A percentile compares a stretch with the other conserved stretches of the same genome.
phyloP scores from a whole-genome alignment of 176 grass and related monocot genomes.

The bread wheat (Triticum aestivum) region DNA sequence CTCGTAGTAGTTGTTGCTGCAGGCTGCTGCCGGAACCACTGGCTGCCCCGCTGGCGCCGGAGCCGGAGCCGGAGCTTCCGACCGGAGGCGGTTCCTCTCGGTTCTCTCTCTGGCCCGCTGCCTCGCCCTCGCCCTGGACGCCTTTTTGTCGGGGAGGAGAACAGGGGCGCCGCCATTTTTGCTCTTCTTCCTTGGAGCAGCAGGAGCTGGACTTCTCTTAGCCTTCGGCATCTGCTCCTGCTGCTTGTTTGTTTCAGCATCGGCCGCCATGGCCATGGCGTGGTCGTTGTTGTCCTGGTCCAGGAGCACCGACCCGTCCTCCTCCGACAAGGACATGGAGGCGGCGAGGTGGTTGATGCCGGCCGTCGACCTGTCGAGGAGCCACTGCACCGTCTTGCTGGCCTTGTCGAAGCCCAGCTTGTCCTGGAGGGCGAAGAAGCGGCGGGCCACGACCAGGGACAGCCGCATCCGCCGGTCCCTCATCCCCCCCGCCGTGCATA shows the following conservation, averaged over 20 bases:
- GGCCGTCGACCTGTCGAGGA: conserved; percentile 34
- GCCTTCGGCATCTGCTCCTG: neutral
- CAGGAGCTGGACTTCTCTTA: conserved; percentile 1
- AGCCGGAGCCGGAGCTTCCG: neutral
- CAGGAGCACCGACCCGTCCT: conserved; percentile 16
- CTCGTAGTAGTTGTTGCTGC: neutral
- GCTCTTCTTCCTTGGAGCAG: conserved; percentile 14
- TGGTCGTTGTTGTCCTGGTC: neutral
- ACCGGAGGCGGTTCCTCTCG: conserved; percentile 42
- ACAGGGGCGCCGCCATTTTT: neutral
- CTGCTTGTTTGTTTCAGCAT: conserved; percentile 4
- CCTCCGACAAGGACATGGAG: neutral
- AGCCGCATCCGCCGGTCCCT: conserved; percentile 51
- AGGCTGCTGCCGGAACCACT: neutral
- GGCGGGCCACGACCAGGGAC: conserved; percentile 31
- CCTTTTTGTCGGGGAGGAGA: conserved; percentile 26
- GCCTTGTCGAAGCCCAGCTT: conserved; percentile 57
- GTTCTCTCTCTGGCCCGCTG: conserved; percentile 59
- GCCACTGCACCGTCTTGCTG: conserved; percentile 54
- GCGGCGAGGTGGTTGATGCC: conserved; percentile 31
- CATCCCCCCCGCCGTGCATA: conserved; percentile 32
- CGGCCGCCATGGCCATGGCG: neutral
- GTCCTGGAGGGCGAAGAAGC: conserved; percentile 46
- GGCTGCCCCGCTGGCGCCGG: neutral
- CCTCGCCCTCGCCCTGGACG: conserved; percentile 47